phyloP scores from a whole-genome alignment of 2,329 filamentous ascomycete species.

The Truncatella angustata region DNA sequence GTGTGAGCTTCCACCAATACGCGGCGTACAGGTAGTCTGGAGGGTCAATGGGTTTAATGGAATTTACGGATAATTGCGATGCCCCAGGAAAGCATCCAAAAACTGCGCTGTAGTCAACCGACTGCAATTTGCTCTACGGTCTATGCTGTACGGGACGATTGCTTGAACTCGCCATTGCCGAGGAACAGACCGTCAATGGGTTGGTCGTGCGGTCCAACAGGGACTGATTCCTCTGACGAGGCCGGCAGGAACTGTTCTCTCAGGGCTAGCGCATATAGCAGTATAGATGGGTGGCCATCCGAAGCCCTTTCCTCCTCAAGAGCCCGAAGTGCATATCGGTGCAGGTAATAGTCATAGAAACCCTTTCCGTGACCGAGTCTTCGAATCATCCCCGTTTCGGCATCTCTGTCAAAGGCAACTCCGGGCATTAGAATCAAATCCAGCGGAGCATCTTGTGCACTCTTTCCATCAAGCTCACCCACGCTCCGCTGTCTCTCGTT shows the following conservation, averaged over 20 bases:
- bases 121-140: background rate
- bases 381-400: slow-evolving; percentile 53
- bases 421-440: slow-evolving; percentile 91
- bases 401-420: slow-evolving; percentile 78
- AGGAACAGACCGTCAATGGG: slow-evolving; percentile 74
- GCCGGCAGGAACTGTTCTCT: slow-evolving; percentile 75
- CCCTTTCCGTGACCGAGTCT: slow-evolving; percentile 92
- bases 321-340: slow-evolving; percentile 58
- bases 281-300: slow-evolving; percentile 37
- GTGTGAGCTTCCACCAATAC: slow-evolving; percentile 27
- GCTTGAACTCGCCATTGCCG: slow-evolving; percentile 63
- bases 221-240: slow-evolving; percentile 61
- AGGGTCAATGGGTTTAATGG: background rate
- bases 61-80: background rate
- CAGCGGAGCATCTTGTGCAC: slow-evolving; percentile 50
- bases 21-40: slow-evolving; percentile 17
- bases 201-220: slow-evolving; percentile 75
- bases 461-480: slow-evolving; percentile 52
- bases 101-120: background rate
- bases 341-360: slow-evolving; percentile 93
- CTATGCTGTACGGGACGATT: slow-evolving; percentile 22
- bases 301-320: slow-evolving; percentile 30
- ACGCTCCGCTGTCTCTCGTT: slow-evolving; percentile 69
- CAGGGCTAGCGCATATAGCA: slow-evolving; percentile 75
- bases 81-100: background rate